Conservation (phyloP, 106 monocot species). For the Cymbidium sinense region DNA sequence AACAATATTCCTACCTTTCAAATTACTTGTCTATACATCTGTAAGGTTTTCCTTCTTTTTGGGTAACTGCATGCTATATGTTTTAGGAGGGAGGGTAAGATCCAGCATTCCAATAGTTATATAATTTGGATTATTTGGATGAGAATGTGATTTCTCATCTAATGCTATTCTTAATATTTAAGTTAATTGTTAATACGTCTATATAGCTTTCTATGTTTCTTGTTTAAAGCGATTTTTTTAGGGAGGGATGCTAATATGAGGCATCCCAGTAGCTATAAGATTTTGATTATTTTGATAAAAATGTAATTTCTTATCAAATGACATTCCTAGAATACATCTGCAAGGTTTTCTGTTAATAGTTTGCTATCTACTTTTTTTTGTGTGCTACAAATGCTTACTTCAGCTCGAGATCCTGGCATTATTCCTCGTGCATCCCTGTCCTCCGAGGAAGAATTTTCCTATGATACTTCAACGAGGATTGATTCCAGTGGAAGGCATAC, state of each 20-base stretch:
- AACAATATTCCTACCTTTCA: too few species aligned
- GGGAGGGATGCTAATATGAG: background rate
- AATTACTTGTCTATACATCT: too few species aligned
- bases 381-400: conserved; percentile 56
- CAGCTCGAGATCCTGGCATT: conserved; percentile 80
- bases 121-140: too few species aligned
- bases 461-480: conserved; percentile 22
- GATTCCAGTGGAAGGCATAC: conserved; percentile 41
- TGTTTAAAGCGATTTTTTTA: background rate
- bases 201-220: too few species aligned
- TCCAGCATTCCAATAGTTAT: too few species aligned
- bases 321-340: background rate
- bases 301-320: background rate
- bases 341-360: background rate
- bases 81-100: too few species aligned
- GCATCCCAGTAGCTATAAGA: background rate
- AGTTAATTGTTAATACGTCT: too few species aligned
- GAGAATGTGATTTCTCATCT: too few species aligned
- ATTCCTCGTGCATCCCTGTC: conserved; percentile 83
- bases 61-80: too few species aligned
- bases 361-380: conserved; percentile 14
- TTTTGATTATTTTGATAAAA: background rate
- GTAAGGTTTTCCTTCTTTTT: too few species aligned
- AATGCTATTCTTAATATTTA: too few species aligned
- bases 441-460: conserved; percentile 78